phyloP scores from a whole-genome alignment of 306 rosid species.

The Pyrus pyrifolia region DNA sequence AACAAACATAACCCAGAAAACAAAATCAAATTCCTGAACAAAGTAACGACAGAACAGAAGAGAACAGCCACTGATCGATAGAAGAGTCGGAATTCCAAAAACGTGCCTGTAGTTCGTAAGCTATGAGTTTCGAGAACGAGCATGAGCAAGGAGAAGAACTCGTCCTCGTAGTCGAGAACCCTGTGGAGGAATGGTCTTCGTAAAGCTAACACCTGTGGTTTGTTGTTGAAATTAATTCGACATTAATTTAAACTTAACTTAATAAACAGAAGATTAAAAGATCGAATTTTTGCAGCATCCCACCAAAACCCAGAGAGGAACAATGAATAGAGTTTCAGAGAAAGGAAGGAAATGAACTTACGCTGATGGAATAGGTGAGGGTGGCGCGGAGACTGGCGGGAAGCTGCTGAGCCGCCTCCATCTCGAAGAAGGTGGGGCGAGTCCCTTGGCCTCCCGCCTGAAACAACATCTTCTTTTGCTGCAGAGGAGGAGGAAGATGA shows the following conservation, averaged over 20 bases:
- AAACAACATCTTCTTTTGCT: slow-evolving; percentile 52
- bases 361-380: slow-evolving; percentile 78
- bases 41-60: not conserved
- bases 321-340: not conserved
- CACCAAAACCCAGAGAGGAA: not conserved
- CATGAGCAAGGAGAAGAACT: slow-evolving; percentile 73
- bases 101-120: slow-evolving; percentile 63
- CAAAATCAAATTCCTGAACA: not conserved
- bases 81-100: not conserved
- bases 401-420: slow-evolving; percentile 97
- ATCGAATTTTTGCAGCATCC: too few relatives aligned
- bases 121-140: slow-evolving; percentile 80
- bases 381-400: slow-evolving; percentile 91
- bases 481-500: not conserved
- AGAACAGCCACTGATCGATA: not conserved
- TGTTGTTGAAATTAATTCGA: too few relatives aligned
- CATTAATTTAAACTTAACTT: not conserved
- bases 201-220: slow-evolving; percentile 60
- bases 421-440: slow-evolving; percentile 98
- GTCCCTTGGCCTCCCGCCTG: slow-evolving; percentile 97
- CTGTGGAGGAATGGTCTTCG: slow-evolving; percentile 62
- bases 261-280: not conserved
- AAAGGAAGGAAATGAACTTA: slow-evolving; percentile 15
- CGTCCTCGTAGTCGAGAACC: slow-evolving; percentile 76
- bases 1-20: not conserved